Evolutionary conservation across 1,284 basidiomycete species (phyloP).

Genomic region (Tilletiopsis washingtonensis): DNA sequence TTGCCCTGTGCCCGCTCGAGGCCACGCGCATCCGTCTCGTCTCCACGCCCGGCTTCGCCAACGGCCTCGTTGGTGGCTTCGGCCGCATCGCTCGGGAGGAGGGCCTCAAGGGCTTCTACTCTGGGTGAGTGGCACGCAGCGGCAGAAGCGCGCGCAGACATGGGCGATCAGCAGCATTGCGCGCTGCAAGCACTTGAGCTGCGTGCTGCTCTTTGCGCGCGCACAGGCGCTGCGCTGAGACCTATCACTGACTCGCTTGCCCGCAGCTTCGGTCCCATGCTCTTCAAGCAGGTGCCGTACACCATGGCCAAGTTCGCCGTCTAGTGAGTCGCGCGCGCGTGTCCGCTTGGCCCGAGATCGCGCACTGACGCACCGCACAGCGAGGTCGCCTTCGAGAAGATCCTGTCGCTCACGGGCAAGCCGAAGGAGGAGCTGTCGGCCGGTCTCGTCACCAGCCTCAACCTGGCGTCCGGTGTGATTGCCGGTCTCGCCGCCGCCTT

Average conservation of each 20-base stretch:
- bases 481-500: constrained; percentile 56
- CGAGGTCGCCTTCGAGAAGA: constrained; percentile 50
- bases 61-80: constrained; percentile 44
- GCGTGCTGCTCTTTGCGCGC: neutral
- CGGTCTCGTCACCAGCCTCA: constrained; percentile 34
- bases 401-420: constrained; percentile 51
- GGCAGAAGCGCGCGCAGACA: too few species aligned
- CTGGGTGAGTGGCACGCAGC: constrained; percentile 9
- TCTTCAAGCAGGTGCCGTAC: constrained; percentile 48
- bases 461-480: constrained; percentile 45
- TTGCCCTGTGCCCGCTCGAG: constrained; percentile 47
- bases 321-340: neutral
- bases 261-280: constrained; percentile 50
- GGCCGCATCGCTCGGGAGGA: constrained; percentile 40
- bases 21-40: constrained; percentile 48
- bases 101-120: constrained; percentile 46
- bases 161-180: too few species aligned
- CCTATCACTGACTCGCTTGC: too few species aligned
- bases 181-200: too few species aligned
- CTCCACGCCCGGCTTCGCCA: constrained; percentile 45
- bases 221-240: too few species aligned
- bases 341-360: neutral
- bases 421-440: constrained; percentile 51
- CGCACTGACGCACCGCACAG: constrained; percentile 15
- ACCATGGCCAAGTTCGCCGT: constrained; percentile 53